Evolutionary conservation across 2,329 filamentous ascomycete species (phyloP).

Genomic region (Aspergillus caelatus): DNA sequence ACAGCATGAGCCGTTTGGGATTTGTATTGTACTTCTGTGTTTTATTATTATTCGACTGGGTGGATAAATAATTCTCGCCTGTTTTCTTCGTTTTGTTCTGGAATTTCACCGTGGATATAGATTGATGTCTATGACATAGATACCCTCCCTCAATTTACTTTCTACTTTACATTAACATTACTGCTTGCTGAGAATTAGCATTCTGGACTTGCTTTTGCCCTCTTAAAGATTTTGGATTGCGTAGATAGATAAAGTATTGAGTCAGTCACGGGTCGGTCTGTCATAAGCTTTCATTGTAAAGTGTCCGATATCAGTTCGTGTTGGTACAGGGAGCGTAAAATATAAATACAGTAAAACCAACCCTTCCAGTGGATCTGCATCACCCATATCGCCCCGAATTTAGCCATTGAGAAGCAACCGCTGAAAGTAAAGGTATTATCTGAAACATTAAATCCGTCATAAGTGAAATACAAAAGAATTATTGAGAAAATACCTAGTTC

Average conservation of each 20-base stretch:
- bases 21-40: conserved; percentile 13
- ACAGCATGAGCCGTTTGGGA: conserved; percentile 8
- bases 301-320: neutral
- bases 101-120: conserved; percentile 16
- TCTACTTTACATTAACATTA: neutral
- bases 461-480: neutral
- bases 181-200: neutral
- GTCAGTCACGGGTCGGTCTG: neutral
- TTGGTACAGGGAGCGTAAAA: neutral
- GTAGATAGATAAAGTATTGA: neutral
- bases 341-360: neutral
- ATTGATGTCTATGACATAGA: conserved; percentile 23
- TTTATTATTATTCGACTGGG: conserved; percentile 10
- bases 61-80: neutral
- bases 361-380: neutral
- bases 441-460: neutral
- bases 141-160: conserved; percentile 21
- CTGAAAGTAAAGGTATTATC: neutral
- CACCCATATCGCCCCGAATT: neutral
- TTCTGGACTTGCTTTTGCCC: neutral
- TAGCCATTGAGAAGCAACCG: neutral
- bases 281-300: neutral
- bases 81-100: neutral
- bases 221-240: too few relatives aligned
- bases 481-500: neutral